Base-by-base conservation (phyloP, 306 rosid species). In the Myrica gale region DNA sequence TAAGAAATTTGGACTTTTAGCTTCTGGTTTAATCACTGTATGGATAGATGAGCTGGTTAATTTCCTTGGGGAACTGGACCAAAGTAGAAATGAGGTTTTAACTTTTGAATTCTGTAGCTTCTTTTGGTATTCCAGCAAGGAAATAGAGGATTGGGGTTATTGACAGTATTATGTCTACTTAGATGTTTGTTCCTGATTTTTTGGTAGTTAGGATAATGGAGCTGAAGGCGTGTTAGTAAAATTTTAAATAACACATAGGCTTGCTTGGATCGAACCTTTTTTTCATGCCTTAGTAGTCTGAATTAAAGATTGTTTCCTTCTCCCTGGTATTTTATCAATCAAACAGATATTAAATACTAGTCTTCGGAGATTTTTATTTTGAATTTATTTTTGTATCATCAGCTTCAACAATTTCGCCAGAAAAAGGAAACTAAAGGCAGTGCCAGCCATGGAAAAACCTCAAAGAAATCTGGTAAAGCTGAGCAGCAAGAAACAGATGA, bases 401-500 rank as follows among this genome's bases (percentile, higher is more conserved):
- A 95, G 97, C 96, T 95, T 74, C 93, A 90, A 78, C 97, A 92
- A 80, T 95, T 32, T 83, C 97, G 97, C 16, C 95, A 95, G 87
- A 95, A 92, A 85, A 95, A 90, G 89, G 98, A 92, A 50, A 57
- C 19, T 63, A 88, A 89, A 81, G 89, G 99, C 79, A 85, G 93
- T 85, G 86, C 90, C 71, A 89, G 87, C 81, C 94, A 78, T 3
- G 96, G 91, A 76, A 92, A 85, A 78, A 85, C 97, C 41, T 82
- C 90, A 17, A 90, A 92, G 80, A 85, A 75, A 67, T 78, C 88
- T 56, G 76, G 79, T 61, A 87, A 80, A 82, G 69, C 80, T 32
- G 87, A 88, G 82, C 80, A 87, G 80, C 80, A 52, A 11, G 96
- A 86, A 58, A 72, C 80, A 58, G 98, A 84, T 80, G 82, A 82